A percentile compares a stretch with the other conserved stretches of the same genome.
phyloP scores from a whole-genome alignment of 1,284 basidiomycete genomes.

The Fomitopsis betulina region DNA sequence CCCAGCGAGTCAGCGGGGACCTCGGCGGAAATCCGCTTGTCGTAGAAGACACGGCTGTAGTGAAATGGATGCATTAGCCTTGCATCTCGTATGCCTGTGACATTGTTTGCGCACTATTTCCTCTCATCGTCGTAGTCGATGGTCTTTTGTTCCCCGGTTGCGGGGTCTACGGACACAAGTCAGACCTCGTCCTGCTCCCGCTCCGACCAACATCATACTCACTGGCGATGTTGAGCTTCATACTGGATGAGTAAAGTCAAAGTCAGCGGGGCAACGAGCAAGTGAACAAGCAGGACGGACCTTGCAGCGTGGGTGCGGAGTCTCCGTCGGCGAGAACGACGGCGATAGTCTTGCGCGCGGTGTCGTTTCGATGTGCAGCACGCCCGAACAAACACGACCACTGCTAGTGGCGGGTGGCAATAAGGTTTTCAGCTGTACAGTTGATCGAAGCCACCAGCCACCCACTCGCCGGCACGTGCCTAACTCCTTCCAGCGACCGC shows the following conservation, averaged over 20 bases:
- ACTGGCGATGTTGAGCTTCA: constrained; percentile 99
- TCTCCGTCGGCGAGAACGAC: constrained; percentile 34
- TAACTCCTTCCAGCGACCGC: constrained; percentile 16
- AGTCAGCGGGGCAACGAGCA: background rate
- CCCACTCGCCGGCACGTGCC: constrained; percentile 33
- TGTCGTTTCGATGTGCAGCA: constrained; percentile 21
- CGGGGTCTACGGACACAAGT: constrained; percentile 58
- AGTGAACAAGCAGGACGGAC: constrained; percentile 12
- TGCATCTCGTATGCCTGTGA: background rate
- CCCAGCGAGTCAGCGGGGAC: constrained; percentile 89
- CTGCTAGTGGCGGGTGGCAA: constrained; percentile 24
- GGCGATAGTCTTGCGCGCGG: constrained; percentile 33
- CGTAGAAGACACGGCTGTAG: constrained; percentile 86
- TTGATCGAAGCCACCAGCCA: constrained; percentile 24
- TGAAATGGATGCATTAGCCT: background rate
- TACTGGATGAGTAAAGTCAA: constrained; percentile 33
- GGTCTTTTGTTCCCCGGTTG: constrained; percentile 96
- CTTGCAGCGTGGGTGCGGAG: constrained; percentile 28
- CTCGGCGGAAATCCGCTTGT: constrained; percentile 96
- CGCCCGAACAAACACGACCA: constrained; percentile 23
- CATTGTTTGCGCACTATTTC: constrained; percentile 56
- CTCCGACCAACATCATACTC: constrained; percentile 30
- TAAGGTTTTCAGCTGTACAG: constrained; percentile 45
- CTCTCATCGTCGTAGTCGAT: constrained; percentile 94
- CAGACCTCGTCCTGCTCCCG: constrained; percentile 9